Percentiles rank a stretch among this genome's conserved stretches.
Evolutionary conservation across 495 filamentous ascomycete genomes (phyloP).

Genomic region (Hypoxylon trugodes): DNA sequence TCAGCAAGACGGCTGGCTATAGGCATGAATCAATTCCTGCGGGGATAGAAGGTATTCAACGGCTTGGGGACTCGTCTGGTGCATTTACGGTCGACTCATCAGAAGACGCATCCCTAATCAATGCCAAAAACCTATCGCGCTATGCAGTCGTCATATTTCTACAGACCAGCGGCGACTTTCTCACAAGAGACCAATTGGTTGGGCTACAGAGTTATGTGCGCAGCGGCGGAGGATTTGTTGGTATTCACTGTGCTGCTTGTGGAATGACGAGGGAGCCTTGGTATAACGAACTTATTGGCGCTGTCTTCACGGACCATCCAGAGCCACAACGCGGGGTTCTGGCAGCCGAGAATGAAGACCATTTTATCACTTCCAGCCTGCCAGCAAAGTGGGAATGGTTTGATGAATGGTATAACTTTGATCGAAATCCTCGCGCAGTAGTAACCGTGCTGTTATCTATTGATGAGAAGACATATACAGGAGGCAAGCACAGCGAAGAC

Average conservation of each 20-base stretch:
- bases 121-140: constrained; percentile 28
- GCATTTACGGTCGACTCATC: constrained; percentile 39
- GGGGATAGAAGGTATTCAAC: constrained; percentile 40
- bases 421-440: constrained; percentile 36
- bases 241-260: constrained; percentile 49
- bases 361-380: constrained; percentile 38
- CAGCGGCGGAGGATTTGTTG: constrained; percentile 47
- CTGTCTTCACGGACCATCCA: constrained; percentile 47
- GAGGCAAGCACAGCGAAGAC: constrained; percentile 42
- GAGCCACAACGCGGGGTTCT: constrained; percentile 43
- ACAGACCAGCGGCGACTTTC: constrained; percentile 48
- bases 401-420: constrained; percentile 55
- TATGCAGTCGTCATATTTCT: constrained; percentile 49
- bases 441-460: constrained; percentile 45
- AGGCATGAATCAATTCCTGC: constrained; percentile 50
- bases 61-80: constrained; percentile 31
- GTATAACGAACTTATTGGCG: constrained; percentile 50
- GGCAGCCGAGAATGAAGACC: constrained; percentile 28
- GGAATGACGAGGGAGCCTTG: constrained; percentile 42
- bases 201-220: constrained; percentile 44
- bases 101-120: constrained; percentile 47
- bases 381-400: constrained; percentile 42
- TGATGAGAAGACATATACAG: constrained; percentile 44
- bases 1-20: constrained; percentile 48
- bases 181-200: constrained; percentile 40